Evolutionary conservation across 2,329 filamentous ascomycete species (phyloP).

Genomic region (Emydomyces testavorans): DNA sequence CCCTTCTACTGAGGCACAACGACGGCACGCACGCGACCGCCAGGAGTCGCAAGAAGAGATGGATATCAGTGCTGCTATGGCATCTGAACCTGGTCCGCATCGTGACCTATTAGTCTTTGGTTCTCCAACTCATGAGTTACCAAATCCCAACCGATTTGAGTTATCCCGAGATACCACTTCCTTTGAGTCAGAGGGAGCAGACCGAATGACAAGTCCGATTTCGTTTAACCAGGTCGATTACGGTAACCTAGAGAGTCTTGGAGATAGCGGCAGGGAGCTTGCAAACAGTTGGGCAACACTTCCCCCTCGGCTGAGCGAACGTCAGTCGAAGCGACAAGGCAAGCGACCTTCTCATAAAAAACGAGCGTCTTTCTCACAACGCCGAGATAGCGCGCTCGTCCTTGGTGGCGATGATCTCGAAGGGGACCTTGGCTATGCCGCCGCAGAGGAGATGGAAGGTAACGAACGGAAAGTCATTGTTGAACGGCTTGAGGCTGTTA

Average conservation of each 20-base stretch:
- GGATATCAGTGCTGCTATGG: constrained; percentile 68
- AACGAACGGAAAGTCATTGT: constrained; percentile 91
- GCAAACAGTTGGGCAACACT: constrained; percentile 30
- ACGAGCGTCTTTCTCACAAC: constrained; percentile 33
- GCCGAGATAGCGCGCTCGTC: constrained; percentile 33
- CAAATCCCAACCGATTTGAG: constrained; percentile 65
- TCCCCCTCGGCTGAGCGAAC: constrained; percentile 26
- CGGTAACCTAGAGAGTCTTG: constrained; percentile 24
- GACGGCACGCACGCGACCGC: constrained; percentile 46
- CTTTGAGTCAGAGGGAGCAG: constrained; percentile 27
- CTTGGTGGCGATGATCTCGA: constrained; percentile 67
- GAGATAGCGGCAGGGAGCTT: constrained; percentile 26
- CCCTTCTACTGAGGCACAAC: constrained; percentile 72
- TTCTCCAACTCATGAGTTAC: constrained; percentile 48
- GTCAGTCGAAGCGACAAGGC: constrained; percentile 18
- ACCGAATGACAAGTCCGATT: constrained; percentile 25
- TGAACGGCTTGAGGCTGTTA: constrained; percentile 88
- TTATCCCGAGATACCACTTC: constrained; percentile 39
- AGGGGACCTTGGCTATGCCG: constrained; percentile 87
- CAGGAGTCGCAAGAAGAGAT: constrained; percentile 60
- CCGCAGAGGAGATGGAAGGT: constrained; percentile 85
- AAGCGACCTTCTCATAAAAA: constrained; percentile 18
- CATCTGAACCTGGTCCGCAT: constrained; percentile 40
- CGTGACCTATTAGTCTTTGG: constrained; percentile 60
- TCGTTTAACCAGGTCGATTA: constrained; percentile 25